These are phyloP conservation scores for Fusarium torreyae DNA, from an alignment of 2,329 filamentous ascomycete species.

Conservation along the genomic window DNA sequence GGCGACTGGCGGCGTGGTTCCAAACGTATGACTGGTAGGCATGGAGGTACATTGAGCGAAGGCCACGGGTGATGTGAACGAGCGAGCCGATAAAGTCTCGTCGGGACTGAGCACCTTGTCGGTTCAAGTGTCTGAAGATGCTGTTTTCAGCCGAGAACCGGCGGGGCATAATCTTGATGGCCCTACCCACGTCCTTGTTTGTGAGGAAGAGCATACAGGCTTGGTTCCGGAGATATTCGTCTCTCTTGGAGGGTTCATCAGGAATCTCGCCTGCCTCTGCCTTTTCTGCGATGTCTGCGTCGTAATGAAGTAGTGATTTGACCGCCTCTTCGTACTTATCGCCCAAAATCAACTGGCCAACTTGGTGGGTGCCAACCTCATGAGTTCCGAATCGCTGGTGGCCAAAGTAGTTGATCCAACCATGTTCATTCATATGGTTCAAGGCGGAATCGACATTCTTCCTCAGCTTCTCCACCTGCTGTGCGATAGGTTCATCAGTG, in stretches of 20 bases:
- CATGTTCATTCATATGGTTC: slow-evolving; percentile 76
- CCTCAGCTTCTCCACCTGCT: slow-evolving; percentile 53
- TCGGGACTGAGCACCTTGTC: slow-evolving; percentile 61
- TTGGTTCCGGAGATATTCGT: slow-evolving; percentile 84
- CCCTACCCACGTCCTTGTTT: slow-evolving; percentile 70
- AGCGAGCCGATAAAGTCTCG: slow-evolving; percentile 87
- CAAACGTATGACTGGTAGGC: slow-evolving; percentile 96
- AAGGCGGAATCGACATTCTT: slow-evolving; percentile 70
- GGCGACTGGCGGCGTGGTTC: slow-evolving; percentile 87
- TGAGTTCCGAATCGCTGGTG: slow-evolving; percentile 97
- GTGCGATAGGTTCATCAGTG: slow-evolving; percentile 41
- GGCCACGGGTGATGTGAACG: slow-evolving; percentile 82
- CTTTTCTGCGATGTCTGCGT: slow-evolving; percentile 69
- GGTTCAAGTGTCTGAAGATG: slow-evolving; percentile 82
- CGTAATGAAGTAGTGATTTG: slow-evolving; percentile 82
- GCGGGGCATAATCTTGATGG: slow-evolving; percentile 78
- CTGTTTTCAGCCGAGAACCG: slow-evolving; percentile 86
- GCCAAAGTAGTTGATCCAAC: slow-evolving; percentile 98
- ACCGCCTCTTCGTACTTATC: slow-evolving; percentile 86
- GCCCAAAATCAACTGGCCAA: slow-evolving; percentile 87
- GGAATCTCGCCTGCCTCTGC: slow-evolving; percentile 57
- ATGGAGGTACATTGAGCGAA: slow-evolving; percentile 95
- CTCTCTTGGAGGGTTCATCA: slow-evolving; percentile 71
- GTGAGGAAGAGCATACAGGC: slow-evolving; percentile 83
- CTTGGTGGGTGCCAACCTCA: slow-evolving; percentile 84